Evolutionary conservation across 176 grass and related monocot genomes (phyloP).

Genomic region (Juncus effusus): DNA sequence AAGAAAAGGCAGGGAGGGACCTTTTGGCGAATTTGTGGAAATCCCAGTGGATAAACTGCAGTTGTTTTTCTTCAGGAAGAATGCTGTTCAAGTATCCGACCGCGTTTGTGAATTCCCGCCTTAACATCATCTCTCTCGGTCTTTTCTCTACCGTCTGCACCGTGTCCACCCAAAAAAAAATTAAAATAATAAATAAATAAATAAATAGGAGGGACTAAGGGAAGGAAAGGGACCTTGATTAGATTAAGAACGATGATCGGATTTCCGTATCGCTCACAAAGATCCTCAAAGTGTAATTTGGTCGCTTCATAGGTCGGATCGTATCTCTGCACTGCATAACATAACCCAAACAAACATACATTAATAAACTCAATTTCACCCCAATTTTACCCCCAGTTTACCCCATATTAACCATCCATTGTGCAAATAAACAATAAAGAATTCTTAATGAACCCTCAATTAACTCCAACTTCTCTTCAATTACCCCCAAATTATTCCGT

Average conservation of each 20-base stretch:
- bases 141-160: slow-evolving; percentile 98
- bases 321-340: slow-evolving; percentile 88
- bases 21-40: slow-evolving; percentile 99
- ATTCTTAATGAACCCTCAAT: not conserved
- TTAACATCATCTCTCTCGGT: slow-evolving; percentile 98
- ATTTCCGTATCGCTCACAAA: slow-evolving; percentile 78
- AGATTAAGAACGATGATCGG: slow-evolving; percentile 99
- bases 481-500: not conserved
- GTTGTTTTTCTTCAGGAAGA: slow-evolving; percentile 75
- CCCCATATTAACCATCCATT: not conserved
- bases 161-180: slow-evolving; percentile 22
- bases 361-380: too few relatives aligned
- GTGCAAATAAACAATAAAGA: not conserved
- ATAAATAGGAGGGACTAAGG: slow-evolving; percentile 16
- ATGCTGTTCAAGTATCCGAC: slow-evolving; percentile 97
- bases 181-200: slow-evolving; percentile 19
- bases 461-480: not conserved
- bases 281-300: slow-evolving; percentile 90
- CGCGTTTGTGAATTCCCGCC: slow-evolving; percentile 82
- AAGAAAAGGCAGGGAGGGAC: slow-evolving; percentile 37
- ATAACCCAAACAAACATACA: slow-evolving; percentile 9
- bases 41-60: slow-evolving; percentile 98
- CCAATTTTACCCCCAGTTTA: too few relatives aligned
- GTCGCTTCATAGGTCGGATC: slow-evolving; percentile 98
- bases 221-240: slow-evolving; percentile 64